Base-by-base conservation (phyloP, 2,329 filamentous ascomycete genomes). In the Pseudogymnoascus sp. region DNA sequence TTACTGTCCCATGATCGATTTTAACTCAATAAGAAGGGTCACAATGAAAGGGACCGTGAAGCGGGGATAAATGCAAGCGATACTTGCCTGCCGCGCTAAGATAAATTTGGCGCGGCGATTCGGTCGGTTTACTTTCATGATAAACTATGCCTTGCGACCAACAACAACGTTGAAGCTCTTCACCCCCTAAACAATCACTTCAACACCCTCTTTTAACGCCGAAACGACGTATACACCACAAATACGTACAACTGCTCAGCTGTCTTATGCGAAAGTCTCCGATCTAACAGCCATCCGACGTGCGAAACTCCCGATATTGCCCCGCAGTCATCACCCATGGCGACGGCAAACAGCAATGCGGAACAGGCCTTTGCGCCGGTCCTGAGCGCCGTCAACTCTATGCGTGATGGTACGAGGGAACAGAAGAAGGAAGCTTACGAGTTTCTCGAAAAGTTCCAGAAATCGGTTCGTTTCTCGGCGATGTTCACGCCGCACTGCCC, bases 391-490 rank as follows among this genome's bases (percentile, higher is more conserved):
- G 87, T 97, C 76, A 84, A 87, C 72, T 94, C 92, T 65, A 96
- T 99, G 92, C 87, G 91, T 73, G 89, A 88, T 76, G 88, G 86
- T 67, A 86, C 93, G 71, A 84, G 88, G 70, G 82, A 88, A 66
- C 85, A 89, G 72, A 97, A 97, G 79, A 87, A 88, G 73, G 88
- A 91, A 74, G 92, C 91, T 63, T 92, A 97, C 72, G 86, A 93
- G 73, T 99, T 88, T 73, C 81, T 99, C 63, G 90, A 96, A 76
- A 87, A 85, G 69, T 99, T 97, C 76, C 94, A 99, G 82, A 99
- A 99, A 84, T 97, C 94, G 74, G 93, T 96, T 76, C 68, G 88
- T 83, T 63, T 58, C 62, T 61, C 63, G 60, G 64, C 58, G 28
- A 12, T 18, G 25, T 20, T 54, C 32, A 59, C 63, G 14, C 63